Evolutionary conservation across 2,329 filamentous ascomycete species (phyloP).

Genomic region (Scedosporium minutisporum): DNA sequence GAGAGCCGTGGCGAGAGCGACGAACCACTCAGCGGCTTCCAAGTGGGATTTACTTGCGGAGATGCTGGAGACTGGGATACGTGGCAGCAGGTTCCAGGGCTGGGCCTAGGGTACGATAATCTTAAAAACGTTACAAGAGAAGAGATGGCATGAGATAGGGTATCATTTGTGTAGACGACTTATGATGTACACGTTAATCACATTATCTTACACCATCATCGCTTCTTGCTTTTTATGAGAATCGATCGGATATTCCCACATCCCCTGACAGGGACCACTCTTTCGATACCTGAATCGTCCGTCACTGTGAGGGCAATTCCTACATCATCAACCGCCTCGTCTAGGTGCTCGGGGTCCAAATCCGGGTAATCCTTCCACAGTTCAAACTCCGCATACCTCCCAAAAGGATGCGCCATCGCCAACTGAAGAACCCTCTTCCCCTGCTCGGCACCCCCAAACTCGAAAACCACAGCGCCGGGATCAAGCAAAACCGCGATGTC

Average conservation of each 20-base stretch:
- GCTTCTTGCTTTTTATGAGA: conserved; percentile 15
- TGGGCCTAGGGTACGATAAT: background rate
- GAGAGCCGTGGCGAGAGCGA: conserved; percentile 64
- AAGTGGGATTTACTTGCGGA: conserved; percentile 78
- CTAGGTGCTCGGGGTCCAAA: conserved; percentile 17
- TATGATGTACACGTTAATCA: conserved; percentile 1
- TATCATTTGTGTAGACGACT: conserved; percentile 3
- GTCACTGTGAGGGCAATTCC: conserved; percentile 11
- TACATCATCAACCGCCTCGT: conserved; percentile 12
- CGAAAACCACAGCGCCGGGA: conserved; percentile 53
- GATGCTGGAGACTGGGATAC: conserved; percentile 50
- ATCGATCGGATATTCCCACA: conserved; percentile 39
- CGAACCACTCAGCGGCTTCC: conserved; percentile 46
- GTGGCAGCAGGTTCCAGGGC: background rate
- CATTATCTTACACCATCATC: background rate
- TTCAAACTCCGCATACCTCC: conserved; percentile 36
- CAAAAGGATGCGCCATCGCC: conserved; percentile 23
- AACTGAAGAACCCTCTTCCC: conserved; percentile 51
- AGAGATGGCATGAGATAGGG: background rate
- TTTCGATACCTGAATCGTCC: conserved; percentile 9
- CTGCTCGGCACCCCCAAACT: conserved; percentile 62
- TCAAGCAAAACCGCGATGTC: conserved; percentile 37
- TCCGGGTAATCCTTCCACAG: conserved; percentile 65
- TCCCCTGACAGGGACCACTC: conserved; percentile 25
- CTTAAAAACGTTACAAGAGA: background rate